Evolutionary conservation across 306 rosid species (phyloP).

Genomic region (Trichosanthes cucumerina): DNA sequence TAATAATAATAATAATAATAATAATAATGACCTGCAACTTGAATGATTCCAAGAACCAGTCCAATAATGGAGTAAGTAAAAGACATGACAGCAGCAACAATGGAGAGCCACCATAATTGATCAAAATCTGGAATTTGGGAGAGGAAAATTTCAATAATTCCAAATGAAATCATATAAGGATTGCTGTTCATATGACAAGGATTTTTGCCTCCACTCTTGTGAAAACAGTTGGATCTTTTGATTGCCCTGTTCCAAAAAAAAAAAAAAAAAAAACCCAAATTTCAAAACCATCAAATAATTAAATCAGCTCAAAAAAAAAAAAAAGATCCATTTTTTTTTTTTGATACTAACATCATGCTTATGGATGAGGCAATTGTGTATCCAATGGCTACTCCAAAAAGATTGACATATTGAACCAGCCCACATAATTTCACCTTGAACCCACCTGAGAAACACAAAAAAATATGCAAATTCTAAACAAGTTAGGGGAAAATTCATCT

Average conservation of each 20-base stretch:
- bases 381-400: slow-evolving; percentile 18
- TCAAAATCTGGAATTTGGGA: slow-evolving; percentile 77
- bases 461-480: not conserved
- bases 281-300: not conserved
- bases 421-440: slow-evolving; percentile 13
- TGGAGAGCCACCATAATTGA: slow-evolving; percentile 60
- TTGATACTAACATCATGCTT: slow-evolving; percentile 20
- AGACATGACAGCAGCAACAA: slow-evolving; percentile 67
- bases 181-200: slow-evolving; percentile 10
- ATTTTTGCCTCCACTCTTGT: slow-evolving; percentile 11
- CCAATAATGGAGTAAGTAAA: slow-evolving; percentile 62
- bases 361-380: slow-evolving; percentile 15
- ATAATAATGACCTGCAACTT: slow-evolving; percentile 16
- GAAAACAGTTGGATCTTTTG: slow-evolving; percentile 14
- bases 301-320: not conserved
- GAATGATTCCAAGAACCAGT: slow-evolving; percentile 33
- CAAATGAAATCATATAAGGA: slow-evolving; percentile 49
- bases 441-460: slow-evolving; percentile 4
- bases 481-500: not conserved
- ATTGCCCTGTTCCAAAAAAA: slow-evolving; percentile 12
- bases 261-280: not conserved
- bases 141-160: slow-evolving; percentile 42
- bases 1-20: not conserved
- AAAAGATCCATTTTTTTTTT: no score
- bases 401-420: slow-evolving; percentile 12